Evolutionary conservation across 495 filamentous ascomycete genomes (phyloP).

Genomic region (Hyaloscypha bicolor): DNA sequence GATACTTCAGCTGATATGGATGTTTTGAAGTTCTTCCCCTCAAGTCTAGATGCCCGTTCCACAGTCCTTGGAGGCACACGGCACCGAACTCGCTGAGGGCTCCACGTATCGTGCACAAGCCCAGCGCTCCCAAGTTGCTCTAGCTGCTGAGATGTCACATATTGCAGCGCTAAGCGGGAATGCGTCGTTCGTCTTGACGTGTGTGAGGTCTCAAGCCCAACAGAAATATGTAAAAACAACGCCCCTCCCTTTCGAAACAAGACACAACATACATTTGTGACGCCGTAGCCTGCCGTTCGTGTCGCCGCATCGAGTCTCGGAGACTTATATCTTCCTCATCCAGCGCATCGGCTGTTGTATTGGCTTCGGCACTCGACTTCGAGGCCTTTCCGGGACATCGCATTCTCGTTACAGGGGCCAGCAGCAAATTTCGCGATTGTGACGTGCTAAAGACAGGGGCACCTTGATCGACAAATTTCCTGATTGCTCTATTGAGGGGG

Average conservation of each 20-base stretch:
- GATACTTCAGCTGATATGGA: background rate
- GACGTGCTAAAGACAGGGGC: background rate
- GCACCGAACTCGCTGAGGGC: background rate
- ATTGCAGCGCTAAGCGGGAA: background rate
- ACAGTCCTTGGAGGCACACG: background rate
- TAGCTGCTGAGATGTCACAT: background rate
- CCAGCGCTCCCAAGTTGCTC: background rate
- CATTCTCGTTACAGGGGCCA: background rate
- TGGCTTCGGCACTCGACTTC: background rate
- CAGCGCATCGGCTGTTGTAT: background rate
- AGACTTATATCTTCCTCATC: background rate
- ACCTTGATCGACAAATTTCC: background rate
- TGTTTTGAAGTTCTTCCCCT: background rate
- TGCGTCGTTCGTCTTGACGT: background rate
- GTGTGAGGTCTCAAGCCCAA: background rate
- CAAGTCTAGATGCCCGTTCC: background rate
- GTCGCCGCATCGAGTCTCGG: background rate
- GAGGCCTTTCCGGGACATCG: background rate
- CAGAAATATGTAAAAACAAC: background rate
- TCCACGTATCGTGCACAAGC: background rate
- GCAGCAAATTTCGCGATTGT: too few species aligned
- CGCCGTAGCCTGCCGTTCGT: background rate
- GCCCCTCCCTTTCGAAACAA: background rate
- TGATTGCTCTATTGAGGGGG: background rate
- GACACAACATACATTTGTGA: background rate